Base-by-base conservation (phyloP, 192 early-diverging fungal genomes). In the Entrophospora sp. region DNA sequence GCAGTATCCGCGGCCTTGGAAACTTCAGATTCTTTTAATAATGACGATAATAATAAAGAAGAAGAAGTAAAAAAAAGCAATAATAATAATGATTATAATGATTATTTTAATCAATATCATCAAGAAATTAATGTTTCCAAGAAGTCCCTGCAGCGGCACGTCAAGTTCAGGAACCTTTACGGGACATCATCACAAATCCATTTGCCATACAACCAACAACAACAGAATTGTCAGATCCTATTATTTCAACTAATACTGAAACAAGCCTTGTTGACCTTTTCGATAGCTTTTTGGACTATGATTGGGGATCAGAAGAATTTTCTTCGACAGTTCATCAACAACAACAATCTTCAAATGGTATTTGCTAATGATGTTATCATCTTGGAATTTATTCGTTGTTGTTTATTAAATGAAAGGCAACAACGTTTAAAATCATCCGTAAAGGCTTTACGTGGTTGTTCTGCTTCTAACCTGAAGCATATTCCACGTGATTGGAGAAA, bases 201-300 rank as follows among this genome's bases (percentile, higher is more conserved):
- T 61, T n/a, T n/a, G n/a, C n/a, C n/a, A n/a, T n/a, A n/a, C n/a
- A n/a, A n/a, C n/a, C n/a, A n/a, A n/a, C n/a, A n/a, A n/a, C n/a
- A n/a, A n/a, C n/a, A n/a, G n/a, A n/a, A n/a, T n/a, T n/a, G n/a
- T n/a, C n/a, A n/a, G n/a, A n/a, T n/a, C n/a, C n/a, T n/a, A n/a
- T n/a, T n/a, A n/a, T n/a, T n/a, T n/a, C n/a, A n/a, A 61, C 69
- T 25, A 53, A 68, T 72, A 48, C 71, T 73, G 75, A 71, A 71
- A 18, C 75, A 73, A 68, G 34, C 73, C 64, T 69, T 77, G 67
- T 65, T 77, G 75, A 77, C 68, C 67, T 77, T 73, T 69, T 77
- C 71, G 75, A 77, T 68, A 71, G 69, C 73, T 73, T 73, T 77
- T 63, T 73, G 70, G 71, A 73, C 67, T 69, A 78, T 72, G 69